Evolutionary conservation across 2,329 filamentous ascomycete genomes (phyloP), one percentile per base, ranked within the genome.

Genomic region (Fusarium multiceps): DNA sequence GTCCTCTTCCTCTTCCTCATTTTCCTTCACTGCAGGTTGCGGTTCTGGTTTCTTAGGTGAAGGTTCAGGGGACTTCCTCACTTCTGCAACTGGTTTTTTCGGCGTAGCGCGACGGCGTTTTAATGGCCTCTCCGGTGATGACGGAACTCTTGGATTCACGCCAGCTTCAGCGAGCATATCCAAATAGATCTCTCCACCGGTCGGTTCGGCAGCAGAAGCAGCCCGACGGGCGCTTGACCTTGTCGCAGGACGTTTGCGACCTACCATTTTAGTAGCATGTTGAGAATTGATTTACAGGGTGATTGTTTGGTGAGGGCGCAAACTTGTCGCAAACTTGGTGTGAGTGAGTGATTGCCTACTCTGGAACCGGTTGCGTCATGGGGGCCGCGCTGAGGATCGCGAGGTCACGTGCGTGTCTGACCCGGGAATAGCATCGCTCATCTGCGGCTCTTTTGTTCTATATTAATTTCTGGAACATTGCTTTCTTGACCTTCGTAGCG

Each of bases 81-180:
- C 10, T 7, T 59, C 62, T 32, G n/a, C 12, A 11, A 41, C 30
- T 47, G 45, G 28, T 34, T 57, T 47, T 43, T 58, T 65, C 57
- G 59, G 50, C 2, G 69, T 76, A 16, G 77, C 72, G 59, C 78
- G 75, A 58, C 77, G 78, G 18, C 80, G 78, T 67, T 85, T 83
- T 34, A 79, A 60, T 2, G 84, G 83, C 50, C 80, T 78, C 61
- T 83, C 81, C 5, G 79, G 73, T 47, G 69, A 75, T 69, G 60
- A 72, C 50, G 57, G 69, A 27, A 69, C 59, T 27, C 58, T 66
- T 25, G 67, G 59, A 43, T 75, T 75, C 28, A 84, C 78, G n/a
- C 83, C 81, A n/a, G 81, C 84, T 67, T 86, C 84, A 14, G 76
- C 76, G 34, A 87, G 79, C 84, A 87, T 84, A 65, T 86, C 80